phyloP scores from a whole-genome alignment of 1,284 basidiomycete species.

The Laetiporus sulphureus region DNA sequence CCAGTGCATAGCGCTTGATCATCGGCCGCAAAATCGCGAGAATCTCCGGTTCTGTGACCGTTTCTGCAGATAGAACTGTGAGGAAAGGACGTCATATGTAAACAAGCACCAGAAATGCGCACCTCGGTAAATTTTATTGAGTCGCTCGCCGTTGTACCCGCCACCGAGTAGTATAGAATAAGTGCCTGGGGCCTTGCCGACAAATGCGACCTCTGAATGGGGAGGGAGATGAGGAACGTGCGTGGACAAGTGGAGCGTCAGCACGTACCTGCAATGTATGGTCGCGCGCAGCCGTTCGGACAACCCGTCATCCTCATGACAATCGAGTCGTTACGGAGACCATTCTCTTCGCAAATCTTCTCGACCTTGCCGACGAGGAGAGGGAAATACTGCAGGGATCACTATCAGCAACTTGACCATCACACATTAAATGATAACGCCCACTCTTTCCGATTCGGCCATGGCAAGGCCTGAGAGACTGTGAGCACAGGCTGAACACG shows the following conservation, averaged over 20 bases:
- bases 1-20: conserved; percentile 90
- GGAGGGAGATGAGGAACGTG: neutral
- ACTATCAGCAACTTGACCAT: too few relatives aligned
- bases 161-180: conserved; percentile 97
- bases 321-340: conserved; percentile 89
- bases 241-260: neutral
- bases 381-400: conserved; percentile 79
- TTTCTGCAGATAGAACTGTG: conserved; percentile 45
- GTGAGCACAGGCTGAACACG: too few relatives aligned
- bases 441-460: conserved; percentile 86
- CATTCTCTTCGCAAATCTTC: conserved; percentile 89
- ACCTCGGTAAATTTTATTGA: conserved; percentile 92
- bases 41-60: conserved; percentile 92
- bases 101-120: conserved; percentile 13
- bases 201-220: conserved; percentile 80
- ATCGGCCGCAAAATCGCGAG: conserved; percentile 84
- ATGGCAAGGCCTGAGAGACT: conserved; percentile 71
- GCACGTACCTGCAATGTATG: conserved; percentile 79
- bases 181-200: conserved; percentile 92
- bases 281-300: conserved; percentile 90
- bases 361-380: conserved; percentile 94
- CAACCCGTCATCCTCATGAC: conserved; percentile 98
- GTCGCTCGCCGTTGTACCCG: conserved; percentile 86
- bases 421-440: too few relatives aligned
- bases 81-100: neutral